These are phyloP conservation scores for Austropuccinia psidii DNA, from an alignment of 1,284 basidiomycete genomes.

Conservation along the genomic window DNA sequence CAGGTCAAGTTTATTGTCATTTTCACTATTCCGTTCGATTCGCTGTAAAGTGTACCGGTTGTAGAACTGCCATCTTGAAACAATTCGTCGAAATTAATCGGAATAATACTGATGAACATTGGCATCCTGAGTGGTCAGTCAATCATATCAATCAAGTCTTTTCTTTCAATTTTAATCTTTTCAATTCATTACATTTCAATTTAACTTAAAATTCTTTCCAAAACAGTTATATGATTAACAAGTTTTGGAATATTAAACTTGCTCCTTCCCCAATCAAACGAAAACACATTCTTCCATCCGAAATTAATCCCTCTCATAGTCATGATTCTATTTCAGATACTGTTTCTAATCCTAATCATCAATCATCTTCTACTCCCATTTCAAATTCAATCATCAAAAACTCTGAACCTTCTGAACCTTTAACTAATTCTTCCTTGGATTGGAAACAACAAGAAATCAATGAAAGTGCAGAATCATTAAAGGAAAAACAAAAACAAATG, in stretches of 20 bases:
- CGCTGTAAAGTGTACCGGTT: conserved; percentile 96
- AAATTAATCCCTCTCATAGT: conserved; percentile 31
- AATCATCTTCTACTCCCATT: conserved; percentile 24
- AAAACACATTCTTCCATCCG: conserved; percentile 42
- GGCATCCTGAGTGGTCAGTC: conserved; percentile 99
- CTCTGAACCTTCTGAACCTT: not conserved
- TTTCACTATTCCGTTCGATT: conserved; percentile 52
- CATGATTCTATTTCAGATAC: conserved; percentile 38
- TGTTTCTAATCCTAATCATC: conserved; percentile 40
- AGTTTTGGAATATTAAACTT: conserved; percentile 99
- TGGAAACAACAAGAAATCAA: conserved; percentile 57
- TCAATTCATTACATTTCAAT: not conserved
- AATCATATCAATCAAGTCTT: conserved; percentile 76
- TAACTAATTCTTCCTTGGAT: conserved; percentile 39
- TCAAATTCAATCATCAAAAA: conserved; percentile 15
- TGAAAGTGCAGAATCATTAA: conserved; percentile 74
- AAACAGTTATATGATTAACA: conserved; percentile 35
- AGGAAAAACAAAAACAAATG: conserved; percentile 87
- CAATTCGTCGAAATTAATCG: conserved; percentile 99
- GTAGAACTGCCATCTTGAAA: conserved; percentile 95
- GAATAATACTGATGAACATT: conserved; percentile 95
- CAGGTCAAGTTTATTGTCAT: conserved; percentile 67
- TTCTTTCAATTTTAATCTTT: not conserved
- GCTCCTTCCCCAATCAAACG: conserved; percentile 56
- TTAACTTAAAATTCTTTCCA: not conserved